Percentiles rank a stretch among this genome's conserved stretches.
phyloP scores from a whole-genome alignment of 202 grass and related monocot genomes.

The Schoenoplectus triqueter region DNA sequence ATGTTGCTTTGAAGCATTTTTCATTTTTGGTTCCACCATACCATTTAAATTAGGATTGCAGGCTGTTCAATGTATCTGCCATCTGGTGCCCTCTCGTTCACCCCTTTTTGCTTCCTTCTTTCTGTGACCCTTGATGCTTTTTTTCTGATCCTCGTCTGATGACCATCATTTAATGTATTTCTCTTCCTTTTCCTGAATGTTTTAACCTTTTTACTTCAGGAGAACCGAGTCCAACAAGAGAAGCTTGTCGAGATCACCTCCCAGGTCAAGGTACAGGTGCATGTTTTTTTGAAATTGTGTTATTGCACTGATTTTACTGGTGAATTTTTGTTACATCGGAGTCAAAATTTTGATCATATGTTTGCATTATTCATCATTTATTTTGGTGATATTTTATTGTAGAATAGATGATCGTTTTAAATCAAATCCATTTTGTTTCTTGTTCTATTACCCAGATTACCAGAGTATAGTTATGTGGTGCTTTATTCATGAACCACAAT shows the following conservation, averaged over 20 bases:
- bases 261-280: slow-evolving; percentile 86
- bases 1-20: not conserved
- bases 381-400: not conserved
- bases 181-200: slow-evolving; percentile 16
- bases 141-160: not conserved
- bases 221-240: slow-evolving; percentile 63
- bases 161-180: slow-evolving; percentile 23
- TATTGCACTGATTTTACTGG: slow-evolving; percentile 20
- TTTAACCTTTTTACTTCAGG: slow-evolving; percentile 46
- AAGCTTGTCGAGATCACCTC: slow-evolving; percentile 75
- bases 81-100: not conserved
- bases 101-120: not conserved
- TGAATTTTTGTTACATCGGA: not conserved
- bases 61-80: not conserved
- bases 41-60: not conserved
- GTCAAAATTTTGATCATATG: not conserved
- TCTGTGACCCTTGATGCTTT: slow-evolving; percentile 25
- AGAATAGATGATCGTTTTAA: slow-evolving; percentile 12
- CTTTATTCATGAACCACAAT: slow-evolving; percentile 17
- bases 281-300: not conserved
- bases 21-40: not conserved
- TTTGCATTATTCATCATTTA: not conserved
- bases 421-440: not conserved
- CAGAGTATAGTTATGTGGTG: not conserved
- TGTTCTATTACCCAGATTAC: not conserved